Base-by-base conservation (phyloP, 345 rosid species). In the Carallia pectinifolia region DNA sequence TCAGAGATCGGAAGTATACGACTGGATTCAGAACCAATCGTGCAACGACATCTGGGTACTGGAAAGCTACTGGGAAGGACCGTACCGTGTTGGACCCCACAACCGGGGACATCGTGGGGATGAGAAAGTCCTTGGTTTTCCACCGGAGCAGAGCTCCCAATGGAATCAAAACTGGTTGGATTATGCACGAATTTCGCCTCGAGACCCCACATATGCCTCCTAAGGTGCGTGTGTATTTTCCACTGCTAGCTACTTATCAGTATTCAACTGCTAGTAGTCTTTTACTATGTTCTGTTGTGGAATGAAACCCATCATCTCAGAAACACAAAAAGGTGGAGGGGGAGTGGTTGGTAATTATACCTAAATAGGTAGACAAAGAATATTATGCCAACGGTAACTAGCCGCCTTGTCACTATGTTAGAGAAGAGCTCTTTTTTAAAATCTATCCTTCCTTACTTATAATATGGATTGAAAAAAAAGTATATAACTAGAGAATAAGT, bases 61-160 rank as follows among this genome's bases (percentile, higher is more conserved):
- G 99, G 99, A 95, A 95, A 68, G 99, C 99, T 8, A 95, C 99
- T 0, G 99, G 99, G 29, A 95, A 95, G 71, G 99, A 95, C 82
- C 92, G 99, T 38, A 83, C 82, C 59, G 97, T 95, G 61, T 64
- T 86, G 34, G 88, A 95, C 67, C 93, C 96, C 6, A 16, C 69
- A 2, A 86, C 89, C 3, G 73, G 81, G 0, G 85, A 86, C 75
- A 71, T 88, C 19, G 92, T 95, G 31, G 99, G 99, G 80, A 95
- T 95, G 99, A 87, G 99, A 65, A 95, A 95, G 85, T 92, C 99
- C 3, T 79, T 95, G 61, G 99, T 95, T 16, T 95, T 95, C 81
- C 90, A 95, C 76, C 71, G 80, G 68, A 92, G 84, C 81, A 77
- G 99, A 79, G 97, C 99, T 65, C 99, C 99, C 1, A 87, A 91